Percentiles rank a stretch among this genome's conserved stretches.
These are phyloP conservation scores for Aspergillus steynii DNA, from an alignment of 495 filamentous ascomycete genomes.

Conservation along the genomic window DNA sequence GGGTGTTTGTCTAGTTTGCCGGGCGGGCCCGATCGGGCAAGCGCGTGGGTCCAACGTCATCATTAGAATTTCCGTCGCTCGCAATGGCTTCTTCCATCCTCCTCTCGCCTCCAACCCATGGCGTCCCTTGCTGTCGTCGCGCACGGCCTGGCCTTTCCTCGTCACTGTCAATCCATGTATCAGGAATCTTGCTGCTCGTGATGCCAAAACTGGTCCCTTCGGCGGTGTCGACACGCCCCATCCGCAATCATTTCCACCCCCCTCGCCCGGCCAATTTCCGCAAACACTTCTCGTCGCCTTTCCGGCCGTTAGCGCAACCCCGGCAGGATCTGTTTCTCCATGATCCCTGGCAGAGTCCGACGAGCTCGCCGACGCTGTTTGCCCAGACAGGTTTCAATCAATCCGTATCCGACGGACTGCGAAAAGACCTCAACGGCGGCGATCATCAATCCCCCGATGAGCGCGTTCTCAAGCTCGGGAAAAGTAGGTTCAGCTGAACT, in stretches of 20 bases:
- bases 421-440: conserved; percentile 19
- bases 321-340: conserved; percentile 32
- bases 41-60: conserved; percentile 9
- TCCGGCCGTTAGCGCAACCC: conserved; percentile 30
- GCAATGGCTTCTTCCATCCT: conserved; percentile 1
- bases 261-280: conserved; percentile 10
- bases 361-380: conserved; percentile 24
- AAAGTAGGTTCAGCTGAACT: conserved; percentile 57
- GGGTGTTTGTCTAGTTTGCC: not conserved
- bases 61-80: not conserved
- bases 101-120: not conserved
- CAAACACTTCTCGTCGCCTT: conserved; percentile 28
- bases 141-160: not conserved
- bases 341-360: conserved; percentile 28
- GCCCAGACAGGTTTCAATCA: conserved; percentile 20
- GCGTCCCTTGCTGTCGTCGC: not conserved
- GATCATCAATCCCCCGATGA: conserved; percentile 64
- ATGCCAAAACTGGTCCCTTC: conserved; percentile 38
- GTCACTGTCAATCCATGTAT: not conserved
- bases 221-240: conserved; percentile 10
- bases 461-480: conserved; percentile 84
- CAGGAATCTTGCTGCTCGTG: conserved; percentile 16
- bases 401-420: conserved; percentile 19
- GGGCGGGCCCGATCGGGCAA: not conserved
- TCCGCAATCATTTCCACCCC: conserved; percentile 9